Percentiles rank a stretch among this genome's conserved stretches.
These are phyloP conservation scores for Wallacemonas sp. DNA, from an alignment of 208 protist genomes.

Conservation along the genomic window DNA sequence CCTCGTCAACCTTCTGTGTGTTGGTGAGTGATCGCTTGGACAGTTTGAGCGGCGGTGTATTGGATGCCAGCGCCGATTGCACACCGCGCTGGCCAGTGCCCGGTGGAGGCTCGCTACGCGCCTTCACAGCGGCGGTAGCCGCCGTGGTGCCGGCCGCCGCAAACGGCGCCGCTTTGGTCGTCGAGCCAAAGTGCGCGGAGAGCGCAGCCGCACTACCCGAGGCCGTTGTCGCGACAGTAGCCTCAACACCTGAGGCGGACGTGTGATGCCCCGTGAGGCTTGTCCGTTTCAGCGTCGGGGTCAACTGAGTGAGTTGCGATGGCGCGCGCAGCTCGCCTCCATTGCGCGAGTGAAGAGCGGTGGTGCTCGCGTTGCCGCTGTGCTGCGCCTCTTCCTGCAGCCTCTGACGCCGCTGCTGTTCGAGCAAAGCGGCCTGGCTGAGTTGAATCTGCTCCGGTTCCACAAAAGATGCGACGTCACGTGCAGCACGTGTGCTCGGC, in stretches of 20 bases:
- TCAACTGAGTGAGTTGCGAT: not conserved
- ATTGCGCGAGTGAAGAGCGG: no score
- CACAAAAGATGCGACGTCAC: not conserved
- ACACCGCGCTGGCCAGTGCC: not conserved
- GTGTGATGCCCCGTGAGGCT: not conserved
- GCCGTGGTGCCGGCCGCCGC: not conserved
- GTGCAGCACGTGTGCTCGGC: not conserved
- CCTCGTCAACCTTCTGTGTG: constrained; percentile 25
- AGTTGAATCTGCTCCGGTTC: constrained; percentile 7
- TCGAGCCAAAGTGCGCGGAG: not conserved
- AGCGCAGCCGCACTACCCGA: not conserved
- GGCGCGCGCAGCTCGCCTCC: not conserved
- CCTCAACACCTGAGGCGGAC: not conserved
- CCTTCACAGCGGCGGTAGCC: no score
- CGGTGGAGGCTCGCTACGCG: no score
- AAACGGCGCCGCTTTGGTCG: not conserved
- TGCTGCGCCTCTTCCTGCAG: constrained; percentile 1
- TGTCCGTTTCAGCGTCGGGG: constrained; percentile 2
- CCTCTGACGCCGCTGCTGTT: not conserved
- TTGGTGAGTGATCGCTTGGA: not conserved
- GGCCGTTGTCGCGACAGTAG: not conserved
- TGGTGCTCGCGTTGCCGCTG: not conserved
- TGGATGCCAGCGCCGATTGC: not conserved
- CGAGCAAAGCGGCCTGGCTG: not conserved
- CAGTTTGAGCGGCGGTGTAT: not conserved